Percentiles rank a stretch among this genome's conserved stretches.
phyloP scores from a whole-genome alignment of 2,329 filamentous ascomycete genomes.

The Sphaerostilbella broomeana region DNA sequence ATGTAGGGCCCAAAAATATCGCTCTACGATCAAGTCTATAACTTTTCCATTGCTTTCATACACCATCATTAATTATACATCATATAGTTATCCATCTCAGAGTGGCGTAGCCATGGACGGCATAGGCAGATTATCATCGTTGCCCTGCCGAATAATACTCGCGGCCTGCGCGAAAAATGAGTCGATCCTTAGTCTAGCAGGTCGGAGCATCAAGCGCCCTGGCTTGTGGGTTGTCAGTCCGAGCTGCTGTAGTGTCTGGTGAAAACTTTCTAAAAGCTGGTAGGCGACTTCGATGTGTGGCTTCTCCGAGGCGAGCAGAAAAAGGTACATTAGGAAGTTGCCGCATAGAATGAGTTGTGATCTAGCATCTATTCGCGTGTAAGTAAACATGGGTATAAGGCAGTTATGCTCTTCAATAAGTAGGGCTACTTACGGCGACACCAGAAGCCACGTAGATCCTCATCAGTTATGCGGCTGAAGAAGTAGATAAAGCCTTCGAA shows the following conservation, averaged over 20 bases:
- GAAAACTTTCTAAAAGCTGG: conserved; percentile 31
- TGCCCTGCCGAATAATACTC: conserved; percentile 22
- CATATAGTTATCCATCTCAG: no score
- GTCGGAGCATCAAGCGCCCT: conserved; percentile 28
- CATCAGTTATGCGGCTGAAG: conserved; percentile 29
- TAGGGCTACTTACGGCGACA: conserved; percentile 32
- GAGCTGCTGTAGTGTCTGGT: conserved; percentile 30
- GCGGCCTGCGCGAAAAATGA: conserved; percentile 35
- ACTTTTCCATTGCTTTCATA: no score
- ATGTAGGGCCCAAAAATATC: no score
- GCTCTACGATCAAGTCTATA: no score
- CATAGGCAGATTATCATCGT: no score
- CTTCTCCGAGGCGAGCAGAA: conserved; percentile 34
- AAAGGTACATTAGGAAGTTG: conserved; percentile 43
- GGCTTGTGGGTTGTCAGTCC: conserved; percentile 25
- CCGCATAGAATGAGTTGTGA: conserved; percentile 41
- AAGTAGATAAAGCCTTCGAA: conserved; percentile 34
- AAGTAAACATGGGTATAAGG: neutral
- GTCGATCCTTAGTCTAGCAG: conserved; percentile 32
- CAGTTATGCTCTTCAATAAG: neutral
- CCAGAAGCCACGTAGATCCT: conserved; percentile 38
- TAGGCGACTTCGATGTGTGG: conserved; percentile 30
- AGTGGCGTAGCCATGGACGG: no score
- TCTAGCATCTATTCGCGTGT: conserved; percentile 23
- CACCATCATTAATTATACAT: no score